A percentile compares a stretch with the other conserved stretches of the same genome.
Evolutionary conservation across 179 eudicot species (phyloP).

Genomic region (Beta lomatogona): DNA sequence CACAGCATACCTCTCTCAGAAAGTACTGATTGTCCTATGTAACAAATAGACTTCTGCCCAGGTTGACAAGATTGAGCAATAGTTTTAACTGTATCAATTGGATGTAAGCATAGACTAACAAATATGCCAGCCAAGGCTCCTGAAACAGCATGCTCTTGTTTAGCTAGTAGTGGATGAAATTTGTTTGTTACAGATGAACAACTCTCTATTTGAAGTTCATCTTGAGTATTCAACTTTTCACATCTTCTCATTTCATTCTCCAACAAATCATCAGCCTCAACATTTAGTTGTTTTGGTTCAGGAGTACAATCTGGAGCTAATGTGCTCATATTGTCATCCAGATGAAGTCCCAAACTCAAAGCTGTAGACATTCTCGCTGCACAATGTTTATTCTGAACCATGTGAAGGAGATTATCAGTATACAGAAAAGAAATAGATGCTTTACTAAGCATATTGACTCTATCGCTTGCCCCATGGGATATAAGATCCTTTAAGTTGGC

Average conservation of each 20-base stretch:
- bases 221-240: conserved; percentile 24
- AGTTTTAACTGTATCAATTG: conserved; percentile 90
- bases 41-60: conserved; percentile 56
- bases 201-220: conserved; percentile 31
- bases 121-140: conserved; percentile 92
- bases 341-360: conserved; percentile 33
- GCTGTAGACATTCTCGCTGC: conserved; percentile 21
- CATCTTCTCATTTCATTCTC: conserved; percentile 26
- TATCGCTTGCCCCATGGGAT: conserved; percentile 23
- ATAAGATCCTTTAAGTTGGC: conserved; percentile 20
- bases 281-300: conserved; percentile 22
- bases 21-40: conserved; percentile 68
- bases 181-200: conserved; percentile 32
- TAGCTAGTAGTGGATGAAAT: conserved; percentile 49
- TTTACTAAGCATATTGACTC: conserved; percentile 9
- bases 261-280: conserved; percentile 28
- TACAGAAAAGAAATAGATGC: conserved; percentile 28
- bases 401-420: conserved; percentile 36
- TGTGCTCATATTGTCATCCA: conserved; percentile 25
- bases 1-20: conserved; percentile 75
- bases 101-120: conserved; percentile 94
- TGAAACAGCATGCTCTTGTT: conserved; percentile 86
- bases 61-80: conserved; percentile 74
- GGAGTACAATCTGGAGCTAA: conserved; percentile 30
- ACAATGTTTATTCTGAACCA: conserved; percentile 29